A percentile compares a stretch with the other conserved stretches of the same genome.
Evolutionary conservation across 192 early-diverging fungal species (phyloP).

Genomic region (Geosiphon pyriformis): DNA sequence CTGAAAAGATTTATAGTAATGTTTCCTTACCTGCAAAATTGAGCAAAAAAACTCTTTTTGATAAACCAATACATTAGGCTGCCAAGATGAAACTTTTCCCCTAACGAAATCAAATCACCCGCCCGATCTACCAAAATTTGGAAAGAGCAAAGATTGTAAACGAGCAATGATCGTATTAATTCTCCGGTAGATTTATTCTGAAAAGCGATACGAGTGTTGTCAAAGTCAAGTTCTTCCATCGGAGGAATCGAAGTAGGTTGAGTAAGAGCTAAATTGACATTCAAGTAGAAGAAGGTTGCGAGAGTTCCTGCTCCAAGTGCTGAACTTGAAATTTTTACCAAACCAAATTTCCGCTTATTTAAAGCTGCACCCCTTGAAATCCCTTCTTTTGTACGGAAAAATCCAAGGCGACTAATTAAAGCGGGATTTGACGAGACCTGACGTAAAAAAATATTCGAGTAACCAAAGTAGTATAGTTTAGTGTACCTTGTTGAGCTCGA

Average conservation of each 20-base stretch:
- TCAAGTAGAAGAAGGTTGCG: too few species aligned
- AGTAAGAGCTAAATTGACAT: too few species aligned
- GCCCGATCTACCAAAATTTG: conserved; percentile 56
- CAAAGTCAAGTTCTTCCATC: conserved; percentile 32
- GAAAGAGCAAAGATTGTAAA: conserved; percentile 68
- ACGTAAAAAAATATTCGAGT: too few species aligned
- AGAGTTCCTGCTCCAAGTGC: too few species aligned
- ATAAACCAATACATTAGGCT: conserved; percentile 59
- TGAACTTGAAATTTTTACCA: too few species aligned
- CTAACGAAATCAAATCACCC: conserved; percentile 48
- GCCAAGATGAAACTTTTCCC: conserved; percentile 46
- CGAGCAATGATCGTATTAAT: conserved; percentile 57
- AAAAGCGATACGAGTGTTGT: conserved; percentile 34
- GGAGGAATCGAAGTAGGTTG: neutral
- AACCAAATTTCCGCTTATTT: too few species aligned
- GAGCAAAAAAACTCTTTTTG: conserved; percentile 84
- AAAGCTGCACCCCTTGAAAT: too few species aligned
- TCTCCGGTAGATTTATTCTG: conserved; percentile 48
- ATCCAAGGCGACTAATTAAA: too few species aligned
- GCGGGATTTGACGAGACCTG: too few species aligned
- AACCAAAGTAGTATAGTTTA: too few species aligned
- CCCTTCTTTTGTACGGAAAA: too few species aligned
- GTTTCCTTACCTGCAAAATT: conserved; percentile 70
- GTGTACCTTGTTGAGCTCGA: too few species aligned
- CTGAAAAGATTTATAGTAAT: neutral